Base-by-base conservation (phyloP, 179 eudicot genomes). In the Silene noctiflora region DNA sequence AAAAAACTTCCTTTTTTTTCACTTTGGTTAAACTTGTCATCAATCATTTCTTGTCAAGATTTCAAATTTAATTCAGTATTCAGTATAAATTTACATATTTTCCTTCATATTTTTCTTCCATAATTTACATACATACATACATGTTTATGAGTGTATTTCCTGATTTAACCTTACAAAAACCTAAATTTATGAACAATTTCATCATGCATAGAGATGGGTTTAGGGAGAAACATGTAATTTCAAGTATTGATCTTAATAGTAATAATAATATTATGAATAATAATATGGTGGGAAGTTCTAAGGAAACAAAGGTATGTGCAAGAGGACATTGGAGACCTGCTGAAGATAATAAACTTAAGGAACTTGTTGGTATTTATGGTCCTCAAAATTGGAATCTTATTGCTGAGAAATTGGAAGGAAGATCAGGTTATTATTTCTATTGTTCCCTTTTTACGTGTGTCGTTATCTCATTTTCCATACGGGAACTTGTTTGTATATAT, bases 321-420 rank as follows among this genome's bases (percentile, higher is more conserved):
- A 87, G 95, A 83, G 95, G 95, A 24, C 95, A 90, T 81, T 90
- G 95, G 95, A 86, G 95, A 35, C 95, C 95, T 55, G 91, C 95
- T 29, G 95, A 90, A 33, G 95, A 90, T 72, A 59, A 81, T 27
- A 90, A 88, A 74, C 88, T 90, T 31, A 88, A 80, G 67, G 95
- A 90, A 63, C 95, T 90, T 83, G 95, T 90, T 46, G 82, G 88
- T 46, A 78, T 89, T 42, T 90, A 87, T 80, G 95, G 95, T 65
- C 95, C 95, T 69, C 91, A 87, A 67, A 90, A 88, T 61, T 90
- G 95, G 95, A 90, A 90, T 67, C 89, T 90, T 35, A 90, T 90
- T 81, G 95, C 95, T 72, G 89, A 90, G 65, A 87, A 90, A 75
- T 75, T 90, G 56, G 85, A 88, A 46, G 95, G 95, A 24, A 84